Conservation (phyloP, 176 grass and related monocot species). For the Cenchrus americanus region DNA sequence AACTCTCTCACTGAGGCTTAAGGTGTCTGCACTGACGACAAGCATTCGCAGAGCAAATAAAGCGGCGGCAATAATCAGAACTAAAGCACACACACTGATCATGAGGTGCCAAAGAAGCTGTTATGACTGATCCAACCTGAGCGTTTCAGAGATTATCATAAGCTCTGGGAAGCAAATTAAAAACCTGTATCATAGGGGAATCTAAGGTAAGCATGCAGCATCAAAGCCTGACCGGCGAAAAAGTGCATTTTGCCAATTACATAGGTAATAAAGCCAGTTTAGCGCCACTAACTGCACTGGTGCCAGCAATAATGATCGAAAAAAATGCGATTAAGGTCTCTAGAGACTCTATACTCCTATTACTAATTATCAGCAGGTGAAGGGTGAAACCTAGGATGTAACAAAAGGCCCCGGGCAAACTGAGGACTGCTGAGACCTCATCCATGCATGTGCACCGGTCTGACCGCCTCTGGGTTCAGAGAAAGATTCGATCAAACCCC, state of each 20-base stretch:
- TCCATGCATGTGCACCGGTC: background rate
- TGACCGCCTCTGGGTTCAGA: background rate
- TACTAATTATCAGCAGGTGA: too few relatives aligned
- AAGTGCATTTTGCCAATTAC: background rate
- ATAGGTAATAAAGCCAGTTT: too few relatives aligned
- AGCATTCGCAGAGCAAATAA: background rate
- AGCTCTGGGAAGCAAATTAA: background rate
- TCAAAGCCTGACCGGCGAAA: background rate
- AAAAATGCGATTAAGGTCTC: too few relatives aligned
- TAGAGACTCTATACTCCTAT: too few relatives aligned
- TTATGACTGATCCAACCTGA: background rate
- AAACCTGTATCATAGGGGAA: background rate
- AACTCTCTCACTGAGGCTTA: slow-evolving; percentile 5
- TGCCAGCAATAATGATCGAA: too few relatives aligned
- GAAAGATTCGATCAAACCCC: background rate
- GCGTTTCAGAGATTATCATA: background rate
- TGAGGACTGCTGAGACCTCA: too few relatives aligned
- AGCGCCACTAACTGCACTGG: too few relatives aligned
- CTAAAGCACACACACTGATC: background rate
- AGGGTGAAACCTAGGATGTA: background rate
- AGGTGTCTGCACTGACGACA: background rate
- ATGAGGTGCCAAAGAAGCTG: background rate
- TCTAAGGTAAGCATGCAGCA: background rate
- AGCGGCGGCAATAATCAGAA: too few relatives aligned
- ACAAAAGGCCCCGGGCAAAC: background rate